Conservation (phyloP, 495 filamentous ascomycete species). For the Bathelium albidoporum region DNA sequence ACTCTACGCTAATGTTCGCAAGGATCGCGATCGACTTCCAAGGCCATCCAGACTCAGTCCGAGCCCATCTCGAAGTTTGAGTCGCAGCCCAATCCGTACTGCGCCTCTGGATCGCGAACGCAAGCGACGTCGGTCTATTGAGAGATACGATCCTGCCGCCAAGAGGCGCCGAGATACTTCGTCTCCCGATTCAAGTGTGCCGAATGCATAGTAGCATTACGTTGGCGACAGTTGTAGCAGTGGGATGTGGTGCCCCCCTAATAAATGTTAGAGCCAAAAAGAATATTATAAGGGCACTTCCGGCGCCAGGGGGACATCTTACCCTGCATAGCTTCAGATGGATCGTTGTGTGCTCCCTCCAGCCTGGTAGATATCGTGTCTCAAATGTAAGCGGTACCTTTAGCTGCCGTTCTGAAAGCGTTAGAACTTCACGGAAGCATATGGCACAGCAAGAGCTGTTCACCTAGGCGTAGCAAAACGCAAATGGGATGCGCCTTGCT, state of each 20-base stretch:
- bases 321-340: too few species aligned
- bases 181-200: conserved; percentile 3
- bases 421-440: too few species aligned
- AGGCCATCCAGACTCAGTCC: conserved; percentile 26
- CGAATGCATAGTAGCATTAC: not conserved
- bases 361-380: too few species aligned
- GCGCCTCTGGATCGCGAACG: not conserved
- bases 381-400: too few species aligned
- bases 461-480: too few species aligned
- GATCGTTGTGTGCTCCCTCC: too few species aligned
- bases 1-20: conserved; percentile 42
- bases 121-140: conserved; percentile 14
- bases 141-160: conserved; percentile 12
- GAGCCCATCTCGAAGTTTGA: conserved; percentile 35
- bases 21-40: conserved; percentile 33
- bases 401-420: too few species aligned
- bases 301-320: too few species aligned
- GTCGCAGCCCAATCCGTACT: conserved; percentile 6
- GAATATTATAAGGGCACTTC: too few species aligned
- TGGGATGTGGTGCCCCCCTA: conserved; percentile 10
- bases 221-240: not conserved
- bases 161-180: conserved; percentile 14
- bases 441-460: too few species aligned
- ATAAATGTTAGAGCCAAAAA: too few species aligned
- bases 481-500: too few species aligned